Evolutionary conservation across 257 asterid genomes (phyloP), one percentile per base, ranked within the genome.

Genomic region (Petrea volubilis): DNA sequence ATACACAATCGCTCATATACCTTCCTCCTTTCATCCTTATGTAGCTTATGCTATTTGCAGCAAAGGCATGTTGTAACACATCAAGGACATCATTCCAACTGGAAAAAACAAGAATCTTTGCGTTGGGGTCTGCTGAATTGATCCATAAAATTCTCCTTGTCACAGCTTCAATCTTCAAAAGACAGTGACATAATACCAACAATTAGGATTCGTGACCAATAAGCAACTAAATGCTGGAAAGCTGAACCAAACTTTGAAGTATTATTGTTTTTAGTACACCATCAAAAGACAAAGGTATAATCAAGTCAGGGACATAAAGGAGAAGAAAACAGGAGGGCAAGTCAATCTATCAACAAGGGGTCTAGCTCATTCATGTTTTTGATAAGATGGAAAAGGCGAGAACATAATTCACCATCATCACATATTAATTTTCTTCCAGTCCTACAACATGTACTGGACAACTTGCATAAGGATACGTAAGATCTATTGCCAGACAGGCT

Each of bases 21-120:
- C 97, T 94, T 84, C 99, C 99, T 63, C 99, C 99, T 81, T 89
- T 86, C 99, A 94, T 94, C 83, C 99, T 80, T 62, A 86, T 70
- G 64, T 78, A 84, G 82, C 89, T 91, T 82, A 94, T 89, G 67
- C 51, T 40, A 74, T 94, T 94, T 70, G 97, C 88, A 40, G 75
- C 56, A 64, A 94, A 88, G 47, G 97, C 98, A 80, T 94, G 99
- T 74, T 89, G 96, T 67, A 94, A 79, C 77, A 94, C 99, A 78
- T 94, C 99, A 74, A 94, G 97, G 59, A 91, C 99, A 76, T 94
- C 99, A 70, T 86, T 85, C 99, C 99, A 94, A 79, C 97, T 94
- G 60, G 96, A 87, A 56, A 94, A 91, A 64, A 94, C 96, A 61
- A 94, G 92, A 67, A 89, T 76, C 80, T 91, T 94, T 38, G 88